phyloP scores from a whole-genome alignment of 768 basidiomycete species.

The Clitopilus hobsonii region DNA sequence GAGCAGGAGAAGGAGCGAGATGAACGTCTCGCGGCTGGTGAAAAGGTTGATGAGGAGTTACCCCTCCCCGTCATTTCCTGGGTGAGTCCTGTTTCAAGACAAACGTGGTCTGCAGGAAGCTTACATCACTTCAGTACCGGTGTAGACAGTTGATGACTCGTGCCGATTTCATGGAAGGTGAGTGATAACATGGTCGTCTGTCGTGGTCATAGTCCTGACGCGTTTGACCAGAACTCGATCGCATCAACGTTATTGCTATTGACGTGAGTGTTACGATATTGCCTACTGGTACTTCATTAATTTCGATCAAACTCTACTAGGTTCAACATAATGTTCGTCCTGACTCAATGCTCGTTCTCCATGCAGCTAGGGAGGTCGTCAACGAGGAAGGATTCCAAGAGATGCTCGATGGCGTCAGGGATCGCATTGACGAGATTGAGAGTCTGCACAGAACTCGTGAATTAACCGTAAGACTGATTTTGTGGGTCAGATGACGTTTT shows the following conservation, averaged over 20 bases:
- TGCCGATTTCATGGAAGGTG: conserved; percentile 77
- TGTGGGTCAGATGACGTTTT: not conserved
- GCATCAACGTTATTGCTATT: conserved; percentile 70
- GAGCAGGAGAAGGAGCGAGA: conserved; percentile 41
- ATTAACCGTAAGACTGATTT: conserved; percentile 49
- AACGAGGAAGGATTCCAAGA: conserved; percentile 77
- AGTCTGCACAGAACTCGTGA: conserved; percentile 76
- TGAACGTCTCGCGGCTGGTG: conserved; percentile 32
- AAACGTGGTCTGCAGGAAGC: not conserved
- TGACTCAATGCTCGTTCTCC: conserved; percentile 74
- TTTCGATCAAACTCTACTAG: conserved; percentile 23
- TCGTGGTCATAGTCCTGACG: not conserved
- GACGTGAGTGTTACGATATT: conserved; percentile 47
- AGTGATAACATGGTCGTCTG: conserved; percentile 9
- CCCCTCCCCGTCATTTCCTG: conserved; percentile 62
- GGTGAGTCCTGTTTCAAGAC: conserved; percentile 26
- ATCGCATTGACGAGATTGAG: conserved; percentile 84
- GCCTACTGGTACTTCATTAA: not conserved
- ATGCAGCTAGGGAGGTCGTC: conserved; percentile 67
- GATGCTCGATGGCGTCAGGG: conserved; percentile 65
- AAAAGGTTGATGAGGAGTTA: conserved; percentile 31
- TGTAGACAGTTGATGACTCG: conserved; percentile 83
- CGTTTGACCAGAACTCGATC: conserved; percentile 50
- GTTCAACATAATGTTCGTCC: conserved; percentile 73
- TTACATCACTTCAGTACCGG: conserved; percentile 38